Percentiles rank a stretch among this genome's conserved stretches.
These are phyloP conservation scores for Alternaria triticina DNA, from an alignment of 2,329 filamentous ascomycete genomes.

Conservation along the genomic window DNA sequence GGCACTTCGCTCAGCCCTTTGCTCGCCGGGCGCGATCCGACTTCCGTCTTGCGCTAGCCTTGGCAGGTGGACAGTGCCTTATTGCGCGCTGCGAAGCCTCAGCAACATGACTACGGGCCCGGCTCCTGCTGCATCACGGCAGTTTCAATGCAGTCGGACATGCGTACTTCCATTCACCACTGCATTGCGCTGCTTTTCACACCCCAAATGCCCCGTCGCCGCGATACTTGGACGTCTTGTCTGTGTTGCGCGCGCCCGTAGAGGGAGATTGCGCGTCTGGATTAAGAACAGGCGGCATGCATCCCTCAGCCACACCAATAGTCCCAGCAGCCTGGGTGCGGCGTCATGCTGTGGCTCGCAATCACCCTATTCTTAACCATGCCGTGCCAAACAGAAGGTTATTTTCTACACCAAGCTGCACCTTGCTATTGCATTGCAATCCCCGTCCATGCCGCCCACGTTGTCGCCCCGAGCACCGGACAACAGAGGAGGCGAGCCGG, in stretches of 20 bases:
- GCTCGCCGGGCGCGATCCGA: conserved; percentile 12
- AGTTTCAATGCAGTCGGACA: not conserved
- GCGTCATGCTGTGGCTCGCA: conserved; percentile 19
- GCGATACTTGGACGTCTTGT: not conserved
- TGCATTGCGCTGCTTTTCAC: not conserved
- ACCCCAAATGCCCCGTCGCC: not conserved
- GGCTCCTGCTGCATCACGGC: not conserved
- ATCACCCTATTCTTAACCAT: conserved; percentile 7
- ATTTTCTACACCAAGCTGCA: not conserved
- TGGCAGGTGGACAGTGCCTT: conserved; percentile 19
- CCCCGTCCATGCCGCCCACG: not conserved
- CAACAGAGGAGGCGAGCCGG: conserved; percentile 3
- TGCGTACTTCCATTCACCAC: not conserved
- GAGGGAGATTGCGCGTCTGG: conserved; percentile 25
- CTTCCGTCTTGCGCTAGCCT: conserved; percentile 20
- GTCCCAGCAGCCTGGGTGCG: conserved; percentile 13
- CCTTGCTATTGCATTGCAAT: not conserved
- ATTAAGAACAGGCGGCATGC: conserved; percentile 15
- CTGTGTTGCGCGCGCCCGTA: not conserved
- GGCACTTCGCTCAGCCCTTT: conserved; percentile 12
- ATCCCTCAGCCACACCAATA: conserved; percentile 19
- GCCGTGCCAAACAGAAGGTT: conserved; percentile 7
- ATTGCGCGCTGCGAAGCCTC: conserved; percentile 8
- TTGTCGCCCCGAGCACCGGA: conserved; percentile 1
- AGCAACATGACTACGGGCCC: conserved; percentile 1